phyloP scores from a whole-genome alignment of 1,284 basidiomycete genomes.

The Athelia psychrophila region DNA sequence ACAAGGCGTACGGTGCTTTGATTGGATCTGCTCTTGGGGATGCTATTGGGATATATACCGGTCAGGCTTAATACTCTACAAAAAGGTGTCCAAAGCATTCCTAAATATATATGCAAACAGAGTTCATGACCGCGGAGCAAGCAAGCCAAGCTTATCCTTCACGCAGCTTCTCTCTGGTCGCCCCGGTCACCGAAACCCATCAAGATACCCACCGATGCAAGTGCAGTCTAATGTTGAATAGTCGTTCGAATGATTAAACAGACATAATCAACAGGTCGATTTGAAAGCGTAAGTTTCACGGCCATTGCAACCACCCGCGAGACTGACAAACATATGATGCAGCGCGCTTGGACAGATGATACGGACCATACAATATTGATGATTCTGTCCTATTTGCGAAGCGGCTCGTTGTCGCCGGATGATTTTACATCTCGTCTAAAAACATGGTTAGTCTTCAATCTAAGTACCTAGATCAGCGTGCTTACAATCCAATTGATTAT shows the following conservation, averaged over 20 bases:
- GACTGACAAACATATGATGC: not conserved
- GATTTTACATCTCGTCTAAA: conserved; percentile 16
- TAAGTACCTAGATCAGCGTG: not conserved
- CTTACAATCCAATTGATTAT: too few species aligned
- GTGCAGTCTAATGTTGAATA: not conserved
- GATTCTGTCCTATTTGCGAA: conserved; percentile 15
- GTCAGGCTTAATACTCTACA: conserved; percentile 2
- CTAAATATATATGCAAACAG: not conserved
- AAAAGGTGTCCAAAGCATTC: too few species aligned
- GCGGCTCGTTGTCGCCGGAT: conserved; percentile 10
- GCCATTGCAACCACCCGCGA: not conserved
- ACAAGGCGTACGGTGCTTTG: conserved; percentile 15
- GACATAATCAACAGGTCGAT: not conserved
- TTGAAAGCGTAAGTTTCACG: not conserved
- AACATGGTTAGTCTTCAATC: conserved; percentile 8
- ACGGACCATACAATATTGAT: conserved; percentile 19
- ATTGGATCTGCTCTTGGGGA: conserved; percentile 19
- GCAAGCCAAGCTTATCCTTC: not conserved
- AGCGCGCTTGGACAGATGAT: conserved; percentile 22
- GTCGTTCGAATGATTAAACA: not conserved
- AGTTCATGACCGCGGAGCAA: conserved; percentile 2
- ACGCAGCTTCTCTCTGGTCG: not conserved
- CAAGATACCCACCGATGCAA: conserved; percentile 3
- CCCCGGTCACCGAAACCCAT: not conserved
- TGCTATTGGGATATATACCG: conserved; percentile 18